phyloP scores from a whole-genome alignment of 441 rosid genomes.

The Corymbia calophylla region DNA sequence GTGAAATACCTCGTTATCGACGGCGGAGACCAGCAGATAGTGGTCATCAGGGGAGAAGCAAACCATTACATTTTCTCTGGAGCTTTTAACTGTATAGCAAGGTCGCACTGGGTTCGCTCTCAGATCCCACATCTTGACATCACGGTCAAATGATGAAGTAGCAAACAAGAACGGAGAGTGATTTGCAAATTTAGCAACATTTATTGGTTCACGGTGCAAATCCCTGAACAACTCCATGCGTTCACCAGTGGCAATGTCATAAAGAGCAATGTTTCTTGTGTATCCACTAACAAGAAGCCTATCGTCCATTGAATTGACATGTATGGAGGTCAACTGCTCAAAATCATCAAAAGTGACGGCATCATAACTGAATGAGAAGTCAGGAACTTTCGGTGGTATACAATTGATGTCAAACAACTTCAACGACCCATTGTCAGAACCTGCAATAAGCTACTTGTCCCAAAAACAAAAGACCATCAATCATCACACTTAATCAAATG shows the following conservation, averaged over 20 bases:
- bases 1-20: constrained; percentile 36
- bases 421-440: constrained; percentile 33
- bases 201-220: constrained; percentile 39
- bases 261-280: constrained; percentile 32
- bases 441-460: constrained; percentile 30
- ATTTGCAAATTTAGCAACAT: constrained; percentile 37
- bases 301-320: constrained; percentile 39
- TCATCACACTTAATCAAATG: neutral
- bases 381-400: constrained; percentile 13
- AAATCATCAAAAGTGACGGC: constrained; percentile 23
- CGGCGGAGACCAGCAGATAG: constrained; percentile 36
- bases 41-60: constrained; percentile 46
- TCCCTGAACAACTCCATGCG: constrained; percentile 25
- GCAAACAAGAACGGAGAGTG: constrained; percentile 39
- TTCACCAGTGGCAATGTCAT: constrained; percentile 26
- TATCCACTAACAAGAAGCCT: constrained; percentile 36
- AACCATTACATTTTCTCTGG: constrained; percentile 44
- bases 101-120: constrained; percentile 27
- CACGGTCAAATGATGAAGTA: constrained; percentile 36
- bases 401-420: constrained; percentile 29
- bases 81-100: constrained; percentile 37
- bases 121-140: constrained; percentile 49
- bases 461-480: neutral
- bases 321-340: constrained; percentile 37
- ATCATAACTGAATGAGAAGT: neutral